phyloP scores from a whole-genome alignment of 129 eudicot genomes.

The Chrysanthemum lavandulifolium region DNA sequence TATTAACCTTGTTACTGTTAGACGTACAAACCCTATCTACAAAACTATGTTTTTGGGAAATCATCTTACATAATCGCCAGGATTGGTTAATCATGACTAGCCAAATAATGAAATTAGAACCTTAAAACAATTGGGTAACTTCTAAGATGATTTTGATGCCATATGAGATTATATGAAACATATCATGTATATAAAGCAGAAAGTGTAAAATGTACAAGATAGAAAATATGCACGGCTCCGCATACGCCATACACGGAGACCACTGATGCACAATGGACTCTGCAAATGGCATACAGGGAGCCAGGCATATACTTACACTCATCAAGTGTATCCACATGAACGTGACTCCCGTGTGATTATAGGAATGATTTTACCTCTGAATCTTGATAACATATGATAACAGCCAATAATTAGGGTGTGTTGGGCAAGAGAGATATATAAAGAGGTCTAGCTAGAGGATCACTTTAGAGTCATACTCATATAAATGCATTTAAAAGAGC shows the following conservation, averaged over 20 bases:
- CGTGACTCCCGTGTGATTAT: neutral
- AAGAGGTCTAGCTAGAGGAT: neutral
- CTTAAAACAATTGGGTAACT: too few species aligned
- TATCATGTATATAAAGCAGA: too few species aligned
- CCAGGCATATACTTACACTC: slow-evolving; percentile 2
- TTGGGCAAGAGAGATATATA: neutral
- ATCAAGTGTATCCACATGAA: neutral
- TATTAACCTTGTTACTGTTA: too few species aligned
- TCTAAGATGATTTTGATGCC: too few species aligned
- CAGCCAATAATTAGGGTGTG: neutral
- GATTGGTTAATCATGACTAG: too few species aligned
- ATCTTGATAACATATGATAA: neutral
- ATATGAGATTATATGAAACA: too few species aligned
- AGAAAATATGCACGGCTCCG: neutral
- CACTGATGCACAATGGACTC: neutral
- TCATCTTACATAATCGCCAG: too few species aligned
- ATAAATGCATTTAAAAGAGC: neutral
- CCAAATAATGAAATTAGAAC: too few species aligned
- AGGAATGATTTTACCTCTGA: neutral
- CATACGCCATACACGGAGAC: neutral
- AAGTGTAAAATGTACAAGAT: neutral
- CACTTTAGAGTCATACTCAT: neutral
- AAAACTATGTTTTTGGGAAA: too few species aligned
- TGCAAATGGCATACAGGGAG: slow-evolving; percentile 18
- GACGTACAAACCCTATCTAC: too few species aligned